These are phyloP conservation scores for Tolypocladium sp. DNA, from an alignment of 2,329 filamentous ascomycete genomes.

Conservation along the genomic window DNA sequence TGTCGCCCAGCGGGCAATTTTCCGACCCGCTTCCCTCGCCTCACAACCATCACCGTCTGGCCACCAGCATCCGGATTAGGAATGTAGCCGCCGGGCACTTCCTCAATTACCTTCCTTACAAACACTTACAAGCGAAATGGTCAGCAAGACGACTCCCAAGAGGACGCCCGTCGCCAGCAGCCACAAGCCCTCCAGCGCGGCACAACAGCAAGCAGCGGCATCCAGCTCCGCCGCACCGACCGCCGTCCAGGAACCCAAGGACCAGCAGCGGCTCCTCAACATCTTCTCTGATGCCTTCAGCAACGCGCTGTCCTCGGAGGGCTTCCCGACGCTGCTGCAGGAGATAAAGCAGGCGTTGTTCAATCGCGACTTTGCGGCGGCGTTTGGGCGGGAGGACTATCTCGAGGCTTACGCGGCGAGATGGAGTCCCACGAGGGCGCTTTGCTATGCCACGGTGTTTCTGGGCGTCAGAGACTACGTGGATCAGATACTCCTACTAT, in stretches of 20 bases:
- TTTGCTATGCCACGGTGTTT: slow-evolving; percentile 66
- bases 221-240: not conserved
- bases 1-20: not conserved
- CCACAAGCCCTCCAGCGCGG: not conserved
- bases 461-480: slow-evolving; percentile 25
- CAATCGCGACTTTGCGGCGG: slow-evolving; percentile 71
- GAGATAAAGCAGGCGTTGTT: slow-evolving; percentile 80
- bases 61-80: not conserved
- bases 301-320: slow-evolving; percentile 33
- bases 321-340: slow-evolving; percentile 55
- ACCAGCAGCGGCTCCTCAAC: slow-evolving; percentile 62
- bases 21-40: not conserved
- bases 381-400: slow-evolving; percentile 64
- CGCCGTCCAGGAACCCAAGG: not conserved
- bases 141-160: not conserved
- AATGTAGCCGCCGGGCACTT: not conserved
- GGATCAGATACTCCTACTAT: slow-evolving; percentile 10
- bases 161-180: not conserved
- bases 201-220: not conserved
- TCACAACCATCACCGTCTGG: not conserved
- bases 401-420: slow-evolving; percentile 78
- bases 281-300: slow-evolving; percentile 61
- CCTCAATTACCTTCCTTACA: not conserved
- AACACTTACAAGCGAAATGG: not conserved
- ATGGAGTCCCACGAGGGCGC: slow-evolving; percentile 80